phyloP scores from a whole-genome alignment of 2,329 filamentous ascomycete genomes.

The Colletotrichum liaoningense region DNA sequence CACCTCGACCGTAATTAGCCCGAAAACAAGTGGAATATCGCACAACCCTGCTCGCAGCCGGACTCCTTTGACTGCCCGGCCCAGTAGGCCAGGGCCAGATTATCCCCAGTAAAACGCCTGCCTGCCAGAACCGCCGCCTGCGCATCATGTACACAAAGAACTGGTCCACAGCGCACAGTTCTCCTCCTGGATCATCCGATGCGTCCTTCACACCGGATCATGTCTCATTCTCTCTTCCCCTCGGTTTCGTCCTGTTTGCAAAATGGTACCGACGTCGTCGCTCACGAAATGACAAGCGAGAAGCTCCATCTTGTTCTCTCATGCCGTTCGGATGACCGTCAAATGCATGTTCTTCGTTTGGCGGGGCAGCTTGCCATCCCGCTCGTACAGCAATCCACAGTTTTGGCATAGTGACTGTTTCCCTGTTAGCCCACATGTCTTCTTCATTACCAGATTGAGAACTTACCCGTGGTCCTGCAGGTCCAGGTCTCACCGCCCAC shows the following conservation, averaged over 20 bases:
- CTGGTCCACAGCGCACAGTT: background rate
- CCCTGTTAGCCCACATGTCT: background rate
- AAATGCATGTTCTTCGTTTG: slow-evolving; percentile 38
- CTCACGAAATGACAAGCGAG: background rate
- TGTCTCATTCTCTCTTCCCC: background rate
- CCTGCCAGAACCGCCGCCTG: slow-evolving; percentile 11
- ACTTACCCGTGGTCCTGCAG: slow-evolving; percentile 83
- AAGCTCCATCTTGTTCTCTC: background rate
- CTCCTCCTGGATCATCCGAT: slow-evolving; percentile 45
- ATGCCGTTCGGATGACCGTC: slow-evolving; percentile 33
- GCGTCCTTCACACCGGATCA: background rate
- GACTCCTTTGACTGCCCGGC: slow-evolving; percentile 32
- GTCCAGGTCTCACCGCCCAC: slow-evolving; percentile 95
- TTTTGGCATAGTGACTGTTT: slow-evolving; percentile 88
- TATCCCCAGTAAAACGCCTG: slow-evolving; percentile 31
- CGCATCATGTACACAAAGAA: slow-evolving; percentile 24
- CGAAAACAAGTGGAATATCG: slow-evolving; percentile 32
- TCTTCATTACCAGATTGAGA: slow-evolving; percentile 37
- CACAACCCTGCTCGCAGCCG: slow-evolving; percentile 28
- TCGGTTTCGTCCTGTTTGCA: background rate
- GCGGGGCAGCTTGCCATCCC: slow-evolving; percentile 81
- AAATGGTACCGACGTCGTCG: background rate
- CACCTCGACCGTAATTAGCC: slow-evolving; percentile 19
- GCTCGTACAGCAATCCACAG: slow-evolving; percentile 89
- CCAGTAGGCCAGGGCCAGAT: slow-evolving; percentile 18